Evolutionary conservation across 306 rosid species (phyloP).

Genomic region (Rubus parviflorus): DNA sequence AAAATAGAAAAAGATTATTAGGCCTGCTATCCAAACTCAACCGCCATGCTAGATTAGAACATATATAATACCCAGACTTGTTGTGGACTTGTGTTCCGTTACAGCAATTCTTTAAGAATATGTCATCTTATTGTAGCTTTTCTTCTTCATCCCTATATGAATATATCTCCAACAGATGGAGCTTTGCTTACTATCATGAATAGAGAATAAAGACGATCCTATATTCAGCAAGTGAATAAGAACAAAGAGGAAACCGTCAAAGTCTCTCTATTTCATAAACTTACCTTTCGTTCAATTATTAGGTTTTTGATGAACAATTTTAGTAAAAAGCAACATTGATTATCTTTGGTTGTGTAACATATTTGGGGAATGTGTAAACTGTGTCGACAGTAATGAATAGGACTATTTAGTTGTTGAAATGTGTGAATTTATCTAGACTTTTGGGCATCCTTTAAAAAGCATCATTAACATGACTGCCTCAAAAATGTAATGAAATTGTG

Average conservation of each 20-base stretch:
- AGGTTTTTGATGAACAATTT: neutral
- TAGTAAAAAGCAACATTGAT: neutral
- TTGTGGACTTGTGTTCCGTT: too few relatives aligned
- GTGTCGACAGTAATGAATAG: neutral
- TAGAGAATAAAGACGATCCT: neutral
- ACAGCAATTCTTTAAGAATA: too few relatives aligned
- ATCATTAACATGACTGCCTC: constrained; percentile 17
- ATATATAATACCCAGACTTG: too few relatives aligned
- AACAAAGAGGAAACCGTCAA: neutral
- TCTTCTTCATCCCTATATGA: too few relatives aligned
- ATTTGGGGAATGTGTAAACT: neutral
- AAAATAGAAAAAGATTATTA: neutral
- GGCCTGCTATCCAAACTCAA: neutral
- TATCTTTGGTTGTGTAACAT: neutral
- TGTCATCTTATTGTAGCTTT: too few relatives aligned
- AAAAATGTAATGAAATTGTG: constrained; percentile 25
- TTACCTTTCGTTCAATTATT: neutral
- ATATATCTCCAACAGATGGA: neutral
- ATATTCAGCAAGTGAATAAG: neutral
- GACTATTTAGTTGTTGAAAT: neutral
- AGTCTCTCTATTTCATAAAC: neutral
- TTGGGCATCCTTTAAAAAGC: neutral
- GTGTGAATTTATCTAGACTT: neutral
- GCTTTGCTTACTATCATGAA: neutral
- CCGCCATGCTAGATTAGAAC: neutral